These are phyloP conservation scores for Aspergillus costaricaensis DNA, from an alignment of 2,329 filamentous ascomycete genomes.

Conservation along the genomic window DNA sequence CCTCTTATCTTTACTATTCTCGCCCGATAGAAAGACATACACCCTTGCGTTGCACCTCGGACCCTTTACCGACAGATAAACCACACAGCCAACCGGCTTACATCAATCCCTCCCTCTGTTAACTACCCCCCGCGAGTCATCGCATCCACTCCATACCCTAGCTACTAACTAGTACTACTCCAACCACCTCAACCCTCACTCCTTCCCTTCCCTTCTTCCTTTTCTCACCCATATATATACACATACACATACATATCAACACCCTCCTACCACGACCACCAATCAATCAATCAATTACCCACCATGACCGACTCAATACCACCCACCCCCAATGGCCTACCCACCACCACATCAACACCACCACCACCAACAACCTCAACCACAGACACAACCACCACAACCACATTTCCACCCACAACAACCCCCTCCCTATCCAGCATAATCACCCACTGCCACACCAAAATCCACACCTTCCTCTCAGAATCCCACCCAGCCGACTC, in stretches of 20 bases:
- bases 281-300: neutral
- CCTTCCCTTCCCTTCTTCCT: neutral
- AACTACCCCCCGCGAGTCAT: neutral
- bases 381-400: neutral
- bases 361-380: too few relatives aligned
- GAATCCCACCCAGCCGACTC: constrained; percentile 59
- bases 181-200: neutral
- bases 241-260: too few relatives aligned
- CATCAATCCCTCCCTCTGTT: too few relatives aligned
- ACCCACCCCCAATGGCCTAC: neutral
- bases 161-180: neutral
- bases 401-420: neutral
- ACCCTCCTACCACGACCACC: neutral
- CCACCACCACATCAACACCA: neutral
- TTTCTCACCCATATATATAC: neutral
- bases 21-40: too few relatives aligned
- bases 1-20: neutral
- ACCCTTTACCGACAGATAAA: too few relatives aligned
- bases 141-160: neutral
- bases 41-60: too few relatives aligned
- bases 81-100: too few relatives aligned
- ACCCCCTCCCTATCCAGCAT: constrained; percentile 53
- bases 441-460: constrained; percentile 63
- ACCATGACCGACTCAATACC: neutral
- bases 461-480: constrained; percentile 67